Conservation (phyloP, 345 rosid species). For the Camelina neglecta region DNA sequence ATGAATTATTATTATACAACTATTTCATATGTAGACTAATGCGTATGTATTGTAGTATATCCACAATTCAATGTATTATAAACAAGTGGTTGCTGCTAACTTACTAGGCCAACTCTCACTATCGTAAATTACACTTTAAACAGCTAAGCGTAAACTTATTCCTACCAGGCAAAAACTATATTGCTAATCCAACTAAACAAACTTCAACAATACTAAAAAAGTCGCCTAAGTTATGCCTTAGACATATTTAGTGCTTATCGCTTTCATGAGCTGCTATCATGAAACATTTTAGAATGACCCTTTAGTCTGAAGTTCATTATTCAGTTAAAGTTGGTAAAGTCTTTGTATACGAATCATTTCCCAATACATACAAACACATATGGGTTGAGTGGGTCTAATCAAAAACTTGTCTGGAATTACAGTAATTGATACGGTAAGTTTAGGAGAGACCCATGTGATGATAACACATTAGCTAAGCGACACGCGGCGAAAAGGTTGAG, state of each 20-base stretch:
- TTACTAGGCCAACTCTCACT: not conserved
- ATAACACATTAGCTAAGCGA: conserved; percentile 9
- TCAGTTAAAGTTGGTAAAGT: conserved; percentile 20
- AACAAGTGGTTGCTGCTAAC: not conserved
- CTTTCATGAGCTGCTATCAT: not conserved
- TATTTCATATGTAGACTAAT: not conserved
- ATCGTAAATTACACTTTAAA: not conserved
- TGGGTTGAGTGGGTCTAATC: conserved; percentile 1
- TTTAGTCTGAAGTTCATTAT: not conserved
- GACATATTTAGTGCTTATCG: not conserved
- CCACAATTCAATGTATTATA: not conserved
- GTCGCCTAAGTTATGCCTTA: not conserved
- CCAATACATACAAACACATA: conserved; percentile 25
- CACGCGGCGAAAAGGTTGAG: conserved; percentile 30
- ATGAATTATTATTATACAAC: conserved; percentile 28
- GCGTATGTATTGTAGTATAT: not conserved
- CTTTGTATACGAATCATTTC: conserved; percentile 20
- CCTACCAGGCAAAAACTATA: not conserved
- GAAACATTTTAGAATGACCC: not conserved
- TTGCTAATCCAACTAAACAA: not conserved
- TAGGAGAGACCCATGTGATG: conserved; percentile 20
- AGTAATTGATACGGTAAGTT: not conserved
- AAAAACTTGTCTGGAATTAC: not conserved
- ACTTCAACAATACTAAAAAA: not conserved
- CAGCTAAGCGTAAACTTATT: not conserved